phyloP scores from a whole-genome alignment of 257 asterid genomes.

The Rauvolfia tetraphylla region DNA sequence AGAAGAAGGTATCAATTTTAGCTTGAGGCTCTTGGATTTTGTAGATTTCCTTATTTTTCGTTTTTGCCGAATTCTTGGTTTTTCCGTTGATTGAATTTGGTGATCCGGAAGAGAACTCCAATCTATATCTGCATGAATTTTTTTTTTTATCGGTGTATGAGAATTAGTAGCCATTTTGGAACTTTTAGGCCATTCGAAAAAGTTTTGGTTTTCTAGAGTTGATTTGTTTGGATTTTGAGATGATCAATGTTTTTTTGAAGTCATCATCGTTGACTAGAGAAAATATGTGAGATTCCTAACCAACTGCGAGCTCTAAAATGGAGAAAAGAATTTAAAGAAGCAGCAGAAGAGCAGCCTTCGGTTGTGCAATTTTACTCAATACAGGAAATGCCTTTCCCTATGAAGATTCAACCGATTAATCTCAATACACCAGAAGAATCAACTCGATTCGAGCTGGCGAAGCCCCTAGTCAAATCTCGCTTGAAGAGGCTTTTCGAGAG shows the following conservation, averaged over 20 bases:
- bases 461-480: slow-evolving; percentile 54
- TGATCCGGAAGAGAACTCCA: slow-evolving; percentile 10
- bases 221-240: not conserved
- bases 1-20: slow-evolving; percentile 32
- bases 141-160: slow-evolving; percentile 8
- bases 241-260: slow-evolving; percentile 23
- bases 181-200: not conserved
- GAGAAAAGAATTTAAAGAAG: slow-evolving; percentile 1
- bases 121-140: slow-evolving; percentile 2
- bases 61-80: slow-evolving; percentile 1
- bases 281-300: not conserved
- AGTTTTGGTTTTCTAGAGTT: not conserved
- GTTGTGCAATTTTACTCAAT: slow-evolving; percentile 7
- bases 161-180: slow-evolving; percentile 10
- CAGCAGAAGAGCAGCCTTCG: not conserved
- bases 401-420: slow-evolving; percentile 87
- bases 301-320: slow-evolving; percentile 11
- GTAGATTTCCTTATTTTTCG: slow-evolving; percentile 22
- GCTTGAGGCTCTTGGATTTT: slow-evolving; percentile 17
- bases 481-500: slow-evolving; percentile 80
- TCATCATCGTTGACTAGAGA: slow-evolving; percentile 26
- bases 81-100: slow-evolving; percentile 16
- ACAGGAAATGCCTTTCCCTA: slow-evolving; percentile 35
- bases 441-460: slow-evolving; percentile 45
- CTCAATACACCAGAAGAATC: slow-evolving; percentile 34